Evolutionary conservation across 2,329 filamentous ascomycete species (phyloP).

Genomic region (Diplodia scrobiculata): DNA sequence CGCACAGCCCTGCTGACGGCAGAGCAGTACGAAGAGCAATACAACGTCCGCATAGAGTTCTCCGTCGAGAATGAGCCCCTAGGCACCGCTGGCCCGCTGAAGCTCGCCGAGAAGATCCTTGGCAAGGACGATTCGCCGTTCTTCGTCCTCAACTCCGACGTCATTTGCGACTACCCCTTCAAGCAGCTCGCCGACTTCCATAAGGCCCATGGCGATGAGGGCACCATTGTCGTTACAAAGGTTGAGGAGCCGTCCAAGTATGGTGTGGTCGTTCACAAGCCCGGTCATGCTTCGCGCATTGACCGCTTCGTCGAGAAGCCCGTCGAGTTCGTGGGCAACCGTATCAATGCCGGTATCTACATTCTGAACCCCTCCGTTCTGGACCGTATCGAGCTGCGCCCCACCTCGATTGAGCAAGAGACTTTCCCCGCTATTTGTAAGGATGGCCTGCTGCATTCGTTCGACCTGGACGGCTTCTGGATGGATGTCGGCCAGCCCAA

Average conservation of each 20-base stretch:
- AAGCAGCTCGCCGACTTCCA: constrained; percentile 87
- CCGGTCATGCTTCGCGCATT: constrained; percentile 84
- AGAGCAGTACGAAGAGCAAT: constrained; percentile 76
- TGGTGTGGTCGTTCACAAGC: constrained; percentile 97
- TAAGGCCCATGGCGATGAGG: constrained; percentile 88
- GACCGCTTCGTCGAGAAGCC: constrained; percentile 99
- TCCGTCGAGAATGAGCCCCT: constrained; percentile 95
- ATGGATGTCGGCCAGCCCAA: constrained; percentile 99
- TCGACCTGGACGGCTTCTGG: constrained; percentile 97
- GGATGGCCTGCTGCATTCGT: constrained; percentile 90
- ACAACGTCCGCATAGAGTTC: constrained; percentile 94
- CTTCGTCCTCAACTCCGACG: constrained; percentile 97
- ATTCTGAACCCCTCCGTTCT: constrained; percentile 93
- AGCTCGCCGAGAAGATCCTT: constrained; percentile 89
- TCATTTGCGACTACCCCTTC: constrained; percentile 98
- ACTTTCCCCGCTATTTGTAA: constrained; percentile 93
- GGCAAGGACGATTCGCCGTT: constrained; percentile 93
- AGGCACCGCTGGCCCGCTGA: constrained; percentile 91
- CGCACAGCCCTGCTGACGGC: background rate
- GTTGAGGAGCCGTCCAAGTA: constrained; percentile 99
- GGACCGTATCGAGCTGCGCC: constrained; percentile 88
- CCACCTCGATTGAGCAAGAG: constrained; percentile 97
- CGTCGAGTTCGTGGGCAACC: constrained; percentile 96
- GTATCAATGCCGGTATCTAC: constrained; percentile 98
- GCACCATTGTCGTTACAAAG: constrained; percentile 97